Evolutionary conservation across 1,284 basidiomycete species (phyloP), one percentile per base, ranked within the genome.

Genomic region (Schizopora paradoxa): DNA sequence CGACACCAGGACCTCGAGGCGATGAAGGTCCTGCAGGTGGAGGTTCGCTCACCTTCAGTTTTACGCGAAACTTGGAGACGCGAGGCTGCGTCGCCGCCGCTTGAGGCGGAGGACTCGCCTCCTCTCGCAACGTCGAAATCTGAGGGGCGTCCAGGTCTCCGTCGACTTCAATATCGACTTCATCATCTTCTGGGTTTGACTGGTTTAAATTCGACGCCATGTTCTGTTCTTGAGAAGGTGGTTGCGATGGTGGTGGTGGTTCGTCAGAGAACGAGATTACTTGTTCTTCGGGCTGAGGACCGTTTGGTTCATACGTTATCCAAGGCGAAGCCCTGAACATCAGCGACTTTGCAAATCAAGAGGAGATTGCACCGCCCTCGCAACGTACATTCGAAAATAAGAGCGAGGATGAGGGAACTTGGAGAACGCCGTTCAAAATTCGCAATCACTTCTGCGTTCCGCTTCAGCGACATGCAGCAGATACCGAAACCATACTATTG

Each of bases 81-180:
- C 58, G 57, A 5, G 52, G 42, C 34, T 19, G 36, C 1, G 41
- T 16, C 1, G 46, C 29, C 8, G 45, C 38, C 41, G 28, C 40
- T 18, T 63, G 62, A 4, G 81, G 77, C 10, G 84, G 80, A 37
- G 86, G 81, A 21, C 76, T 76, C 7, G 74, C 70, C 51, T 86
- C 84, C 36, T 86, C 82, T 25, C 69, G 69, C 21, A 88, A 73
- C 25, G 79, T 86, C 22, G 85, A 87, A 44, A 88, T 88, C 55
- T 79, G 78, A 31, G 85, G 85, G 25, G 84, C 82, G 40, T 86
- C 86, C 81, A 86, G 86, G 53, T 83, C 79, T 6, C 41, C 40
- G 33, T 50, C 44, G n/a, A 39, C 43, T 32, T 44, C 43, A 8
- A 18, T 38, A 45, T 45, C n/a, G 28, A 36, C 7, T 18, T 7